phyloP scores from a whole-genome alignment of 225 moss, liverwort and hornwort species.

The Takakia lepidozioides region DNA sequence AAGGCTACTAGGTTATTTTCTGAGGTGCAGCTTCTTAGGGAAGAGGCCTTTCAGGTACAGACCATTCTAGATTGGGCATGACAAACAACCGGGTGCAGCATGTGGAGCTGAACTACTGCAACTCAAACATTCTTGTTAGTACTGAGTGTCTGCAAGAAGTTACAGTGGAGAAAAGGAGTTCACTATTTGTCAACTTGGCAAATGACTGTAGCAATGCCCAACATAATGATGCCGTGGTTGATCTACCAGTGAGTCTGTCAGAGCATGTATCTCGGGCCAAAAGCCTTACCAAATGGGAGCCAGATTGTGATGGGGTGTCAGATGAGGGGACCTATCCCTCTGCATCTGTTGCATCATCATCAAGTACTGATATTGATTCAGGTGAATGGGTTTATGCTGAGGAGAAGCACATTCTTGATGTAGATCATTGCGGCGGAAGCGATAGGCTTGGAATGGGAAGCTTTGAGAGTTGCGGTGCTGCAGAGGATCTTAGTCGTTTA shows the following conservation, averaged over 20 bases:
- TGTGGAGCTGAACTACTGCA: neutral
- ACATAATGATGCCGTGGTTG: neutral
- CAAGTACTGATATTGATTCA: conserved; percentile 7
- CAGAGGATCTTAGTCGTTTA: conserved; percentile 1
- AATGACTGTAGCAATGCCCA: neutral
- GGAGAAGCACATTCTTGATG: neutral
- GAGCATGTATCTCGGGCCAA: neutral
- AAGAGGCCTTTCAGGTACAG: neutral
- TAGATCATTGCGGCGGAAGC: neutral
- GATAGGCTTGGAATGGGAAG: conserved; percentile 2
- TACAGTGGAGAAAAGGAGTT: neutral
- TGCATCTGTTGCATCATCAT: neutral
- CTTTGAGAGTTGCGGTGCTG: conserved; percentile 3
- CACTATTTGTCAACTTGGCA: neutral
- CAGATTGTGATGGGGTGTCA: conserved; percentile 8
- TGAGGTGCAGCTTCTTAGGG: neutral
- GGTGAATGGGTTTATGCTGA: conserved; percentile 7
- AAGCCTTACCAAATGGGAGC: conserved; percentile 7
- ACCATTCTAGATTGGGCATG: neutral
- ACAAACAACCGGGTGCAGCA: neutral
- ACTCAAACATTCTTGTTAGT: fast-evolving
- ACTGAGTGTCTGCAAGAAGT: conserved; percentile 1
- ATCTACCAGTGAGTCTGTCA: neutral
- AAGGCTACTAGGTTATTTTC: too few relatives aligned
- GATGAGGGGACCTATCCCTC: conserved; percentile 8